Percentiles rank a stretch among this genome's conserved stretches.
Evolutionary conservation across 164 flowering plant species (phyloP).

Genomic region (Tetrastigma voinierianum): DNA sequence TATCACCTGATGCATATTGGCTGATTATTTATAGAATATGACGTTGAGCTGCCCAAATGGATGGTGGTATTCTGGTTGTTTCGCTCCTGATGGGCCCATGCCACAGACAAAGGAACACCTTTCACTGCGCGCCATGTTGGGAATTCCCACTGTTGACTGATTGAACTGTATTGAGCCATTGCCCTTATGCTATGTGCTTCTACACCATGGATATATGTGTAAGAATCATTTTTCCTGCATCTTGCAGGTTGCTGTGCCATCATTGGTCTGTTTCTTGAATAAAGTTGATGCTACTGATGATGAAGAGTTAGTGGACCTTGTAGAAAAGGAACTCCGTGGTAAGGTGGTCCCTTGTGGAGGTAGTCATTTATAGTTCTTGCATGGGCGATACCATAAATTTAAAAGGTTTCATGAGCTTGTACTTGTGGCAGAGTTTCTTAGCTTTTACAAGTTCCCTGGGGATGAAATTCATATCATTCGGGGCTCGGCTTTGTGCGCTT

Average conservation of each 20-base stretch:
- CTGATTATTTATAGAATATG: slow-evolving; percentile 65
- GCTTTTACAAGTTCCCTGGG: slow-evolving; percentile 96
- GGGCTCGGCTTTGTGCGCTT: slow-evolving; percentile 93
- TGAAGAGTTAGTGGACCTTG: slow-evolving; percentile 90
- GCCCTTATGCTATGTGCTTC: not conserved
- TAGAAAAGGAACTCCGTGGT: slow-evolving; percentile 98
- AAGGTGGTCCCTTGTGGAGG: slow-evolving; percentile 13
- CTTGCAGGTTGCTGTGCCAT: slow-evolving; percentile 92
- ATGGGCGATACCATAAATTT: not conserved
- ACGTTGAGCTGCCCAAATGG: slow-evolving; percentile 99
- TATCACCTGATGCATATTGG: too few species aligned
- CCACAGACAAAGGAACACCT: slow-evolving; percentile 98
- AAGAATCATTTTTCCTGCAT: slow-evolving; percentile 6
- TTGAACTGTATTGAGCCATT: slow-evolving; percentile 5
- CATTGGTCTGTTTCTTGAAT: slow-evolving; percentile 89
- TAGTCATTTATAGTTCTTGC: not conserved
- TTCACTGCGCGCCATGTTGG: slow-evolving; percentile 93
- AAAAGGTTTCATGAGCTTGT: slow-evolving; percentile 4
- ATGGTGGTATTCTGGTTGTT: slow-evolving; percentile 96
- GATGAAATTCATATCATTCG: slow-evolving; percentile 93
- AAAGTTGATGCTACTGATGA: slow-evolving; percentile 97
- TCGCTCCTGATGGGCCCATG: slow-evolving; percentile 98
- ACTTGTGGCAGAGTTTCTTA: slow-evolving; percentile 72
- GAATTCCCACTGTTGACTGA: slow-evolving; percentile 1
- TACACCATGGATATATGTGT: not conserved